A percentile compares a stretch with the other conserved stretches of the same genome.
phyloP scores from a whole-genome alignment of 345 rosid species.

The Hypericum perforatum region DNA sequence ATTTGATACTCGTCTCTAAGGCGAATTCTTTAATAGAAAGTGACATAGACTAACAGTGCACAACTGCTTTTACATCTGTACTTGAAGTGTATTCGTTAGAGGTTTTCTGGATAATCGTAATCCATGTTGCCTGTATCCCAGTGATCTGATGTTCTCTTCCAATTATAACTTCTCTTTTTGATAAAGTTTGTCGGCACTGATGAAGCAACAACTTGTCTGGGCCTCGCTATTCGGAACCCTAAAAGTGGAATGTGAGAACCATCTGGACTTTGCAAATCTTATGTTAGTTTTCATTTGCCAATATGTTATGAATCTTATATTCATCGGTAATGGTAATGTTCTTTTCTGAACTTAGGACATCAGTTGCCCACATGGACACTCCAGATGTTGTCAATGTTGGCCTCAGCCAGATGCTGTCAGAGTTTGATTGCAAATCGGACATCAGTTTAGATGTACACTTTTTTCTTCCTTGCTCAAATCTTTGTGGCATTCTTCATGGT shows the following conservation, averaged over 20 bases:
- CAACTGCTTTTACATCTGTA: no score
- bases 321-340: not conserved
- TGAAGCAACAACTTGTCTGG: conserved; percentile 88
- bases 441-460: conserved; percentile 58
- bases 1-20: no score
- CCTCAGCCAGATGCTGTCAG: conserved; percentile 57
- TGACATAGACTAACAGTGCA: no score
- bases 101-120: not conserved
- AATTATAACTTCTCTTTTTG: conserved; percentile 1
- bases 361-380: conserved; percentile 81
- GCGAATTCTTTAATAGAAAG: no score
- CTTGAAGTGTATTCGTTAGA: no score
- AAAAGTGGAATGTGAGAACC: conserved; percentile 56
- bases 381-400: conserved; percentile 53
- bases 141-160: not conserved
- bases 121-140: not conserved
- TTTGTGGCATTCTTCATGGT: not conserved
- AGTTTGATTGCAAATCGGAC: conserved; percentile 22
- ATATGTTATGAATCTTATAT: not conserved
- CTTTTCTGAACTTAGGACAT: conserved; percentile 42
- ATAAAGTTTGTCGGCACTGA: conserved; percentile 66
- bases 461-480: not conserved
- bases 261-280: no score
- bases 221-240: conserved; percentile 60
- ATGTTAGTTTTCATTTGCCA: not conserved